These are phyloP conservation scores for Orbilia quercus DNA, from an alignment of 2,329 filamentous ascomycete genomes.

Conservation along the genomic window DNA sequence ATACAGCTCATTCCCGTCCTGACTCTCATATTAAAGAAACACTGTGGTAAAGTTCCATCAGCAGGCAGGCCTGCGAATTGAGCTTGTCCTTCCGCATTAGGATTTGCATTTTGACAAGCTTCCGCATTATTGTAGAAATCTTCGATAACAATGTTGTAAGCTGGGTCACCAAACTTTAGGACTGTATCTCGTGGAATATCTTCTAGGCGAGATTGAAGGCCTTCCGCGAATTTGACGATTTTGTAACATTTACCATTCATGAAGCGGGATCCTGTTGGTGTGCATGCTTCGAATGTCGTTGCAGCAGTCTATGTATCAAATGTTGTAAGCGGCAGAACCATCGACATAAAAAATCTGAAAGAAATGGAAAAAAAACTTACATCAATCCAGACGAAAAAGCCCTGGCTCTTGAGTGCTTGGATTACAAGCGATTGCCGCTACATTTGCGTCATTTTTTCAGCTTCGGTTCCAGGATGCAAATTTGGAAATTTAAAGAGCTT, in stretches of 20 bases:
- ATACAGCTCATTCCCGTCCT: slow-evolving; percentile 1
- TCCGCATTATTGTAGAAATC: slow-evolving; percentile 25
- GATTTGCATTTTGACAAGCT: slow-evolving; percentile 14
- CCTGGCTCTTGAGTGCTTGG: slow-evolving; percentile 17
- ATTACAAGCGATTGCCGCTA: slow-evolving; percentile 27
- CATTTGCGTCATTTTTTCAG: too few relatives aligned
- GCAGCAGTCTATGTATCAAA: background rate
- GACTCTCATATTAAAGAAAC: slow-evolving; percentile 27
- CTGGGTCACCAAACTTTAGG: slow-evolving; percentile 16
- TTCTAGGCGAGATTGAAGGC: background rate
- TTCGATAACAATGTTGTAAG: slow-evolving; percentile 16
- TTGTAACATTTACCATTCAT: slow-evolving; percentile 29
- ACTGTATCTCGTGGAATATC: slow-evolving; percentile 19
- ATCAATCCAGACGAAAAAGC: slow-evolving; percentile 23
- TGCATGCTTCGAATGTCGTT: slow-evolving; percentile 13
- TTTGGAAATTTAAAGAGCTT: background rate
- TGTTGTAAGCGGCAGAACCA: background rate
- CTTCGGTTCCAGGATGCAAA: too few relatives aligned
- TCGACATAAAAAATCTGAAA: too few relatives aligned
- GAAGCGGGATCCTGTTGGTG: slow-evolving; percentile 33
- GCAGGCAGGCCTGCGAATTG: slow-evolving; percentile 1
- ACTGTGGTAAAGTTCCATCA: slow-evolving; percentile 19
- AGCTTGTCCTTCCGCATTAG: background rate
- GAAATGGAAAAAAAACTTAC: slow-evolving; percentile 15
- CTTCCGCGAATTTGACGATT: background rate